Percentiles rank a stretch among this genome's conserved stretches.
phyloP scores from a whole-genome alignment of 1,284 basidiomycete genomes.

The Bjerkandera adusta region DNA sequence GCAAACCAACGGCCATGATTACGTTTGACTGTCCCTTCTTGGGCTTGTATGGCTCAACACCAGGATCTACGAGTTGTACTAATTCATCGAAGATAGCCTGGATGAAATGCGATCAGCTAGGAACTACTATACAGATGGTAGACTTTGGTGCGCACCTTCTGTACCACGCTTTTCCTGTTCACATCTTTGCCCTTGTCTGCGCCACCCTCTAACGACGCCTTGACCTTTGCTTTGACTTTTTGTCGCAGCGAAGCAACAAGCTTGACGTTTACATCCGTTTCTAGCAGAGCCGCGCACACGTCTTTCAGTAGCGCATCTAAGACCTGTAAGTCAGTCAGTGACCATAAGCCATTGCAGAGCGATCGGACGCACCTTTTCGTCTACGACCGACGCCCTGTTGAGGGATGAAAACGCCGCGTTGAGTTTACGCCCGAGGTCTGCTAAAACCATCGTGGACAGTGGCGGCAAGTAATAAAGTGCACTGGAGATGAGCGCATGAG shows the following conservation, averaged over 20 bases:
- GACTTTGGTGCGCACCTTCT: constrained; percentile 62
- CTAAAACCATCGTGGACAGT: constrained; percentile 80
- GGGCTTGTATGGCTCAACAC: constrained; percentile 93
- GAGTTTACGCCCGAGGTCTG: constrained; percentile 92
- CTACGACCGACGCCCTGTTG: constrained; percentile 81
- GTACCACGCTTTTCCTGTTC: constrained; percentile 84
- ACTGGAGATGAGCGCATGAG: no score
- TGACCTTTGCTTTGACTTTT: constrained; percentile 88
- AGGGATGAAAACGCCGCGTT: constrained; percentile 93
- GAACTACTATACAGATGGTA: not conserved
- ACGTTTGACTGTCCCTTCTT: constrained; percentile 95
- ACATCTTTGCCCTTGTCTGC: constrained; percentile 78
- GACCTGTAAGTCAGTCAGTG: constrained; percentile 52
- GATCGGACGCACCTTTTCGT: constrained; percentile 70
- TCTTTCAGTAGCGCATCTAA: constrained; percentile 95
- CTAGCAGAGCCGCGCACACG: constrained; percentile 90
- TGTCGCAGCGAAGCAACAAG: constrained; percentile 86
- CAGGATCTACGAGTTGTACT: constrained; percentile 92
- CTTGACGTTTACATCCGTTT: constrained; percentile 98
- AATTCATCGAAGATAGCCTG: constrained; percentile 98
- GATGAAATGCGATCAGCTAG: constrained; percentile 7
- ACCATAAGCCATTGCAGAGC: constrained; percentile 13
- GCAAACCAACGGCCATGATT: constrained; percentile 96
- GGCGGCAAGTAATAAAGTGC: constrained; percentile 20
- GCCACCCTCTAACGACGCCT: constrained; percentile 68